These are phyloP conservation scores for Metschnikowia baotianmanensis DNA, from an alignment of 805 yeast species.

Conservation along the genomic window DNA sequence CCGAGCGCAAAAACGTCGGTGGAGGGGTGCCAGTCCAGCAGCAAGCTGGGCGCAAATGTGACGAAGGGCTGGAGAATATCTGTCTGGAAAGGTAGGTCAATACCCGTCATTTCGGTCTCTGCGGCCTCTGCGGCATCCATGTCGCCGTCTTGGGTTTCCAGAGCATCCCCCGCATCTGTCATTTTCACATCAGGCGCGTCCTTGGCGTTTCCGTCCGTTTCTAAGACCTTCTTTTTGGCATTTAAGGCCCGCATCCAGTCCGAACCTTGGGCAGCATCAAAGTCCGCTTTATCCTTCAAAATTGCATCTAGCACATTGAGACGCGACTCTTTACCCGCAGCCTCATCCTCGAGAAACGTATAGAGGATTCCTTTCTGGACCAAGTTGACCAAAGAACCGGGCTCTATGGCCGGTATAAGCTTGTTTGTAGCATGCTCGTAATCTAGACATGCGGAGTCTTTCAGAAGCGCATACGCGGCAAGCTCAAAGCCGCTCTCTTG, in stretches of 20 bases:
- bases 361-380: constrained; percentile 85
- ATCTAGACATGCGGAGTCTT: constrained; percentile 61
- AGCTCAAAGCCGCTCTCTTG: constrained; percentile 81
- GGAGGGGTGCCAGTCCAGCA: constrained; percentile 58
- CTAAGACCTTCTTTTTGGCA: background rate
- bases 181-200: constrained; percentile 1
- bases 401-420: constrained; percentile 51
- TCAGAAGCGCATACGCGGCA: constrained; percentile 76
- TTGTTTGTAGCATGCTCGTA: constrained; percentile 45
- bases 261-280: constrained; percentile 26
- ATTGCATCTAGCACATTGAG: constrained; percentile 50
- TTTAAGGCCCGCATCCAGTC: constrained; percentile 19
- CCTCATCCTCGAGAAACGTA: constrained; percentile 63
- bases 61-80: constrained; percentile 37
- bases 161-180: constrained; percentile 1
- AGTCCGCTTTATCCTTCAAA: constrained; percentile 38
- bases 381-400: constrained; percentile 77
- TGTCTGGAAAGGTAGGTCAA: constrained; percentile 22
- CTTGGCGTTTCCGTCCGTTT: background rate
- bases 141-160: background rate
- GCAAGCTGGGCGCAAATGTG: constrained; percentile 43
- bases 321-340: constrained; percentile 24
- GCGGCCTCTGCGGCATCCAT: background rate
- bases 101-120: background rate
- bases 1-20: constrained; percentile 55